Evolutionary conservation across 1,284 basidiomycete genomes (phyloP).

Genomic region (Heliocybe sulcata): DNA sequence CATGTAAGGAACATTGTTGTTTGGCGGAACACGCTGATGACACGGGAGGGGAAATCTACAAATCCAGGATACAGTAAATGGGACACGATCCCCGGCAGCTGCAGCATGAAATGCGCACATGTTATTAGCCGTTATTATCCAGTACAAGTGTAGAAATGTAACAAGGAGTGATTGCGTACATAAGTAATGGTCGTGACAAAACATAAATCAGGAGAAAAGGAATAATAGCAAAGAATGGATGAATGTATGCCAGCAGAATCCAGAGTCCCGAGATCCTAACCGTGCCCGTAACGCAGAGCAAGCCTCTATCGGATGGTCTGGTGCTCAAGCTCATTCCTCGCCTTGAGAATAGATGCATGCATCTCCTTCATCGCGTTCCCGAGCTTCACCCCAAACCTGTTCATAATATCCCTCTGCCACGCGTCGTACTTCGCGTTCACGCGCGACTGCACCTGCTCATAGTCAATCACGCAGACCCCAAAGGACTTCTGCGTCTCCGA

Average conservation of each 20-base stretch:
- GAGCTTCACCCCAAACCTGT: conserved; percentile 87
- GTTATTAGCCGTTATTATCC: conserved; percentile 1
- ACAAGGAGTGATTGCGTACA: background rate
- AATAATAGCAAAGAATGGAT: background rate
- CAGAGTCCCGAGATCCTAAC: conserved; percentile 19
- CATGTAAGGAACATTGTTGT: no score
- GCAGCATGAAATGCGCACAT: conserved; percentile 1
- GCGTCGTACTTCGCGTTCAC: conserved; percentile 98
- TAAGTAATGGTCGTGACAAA: conserved; percentile 1
- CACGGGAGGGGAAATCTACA: no score
- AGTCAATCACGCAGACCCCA: conserved; percentile 92
- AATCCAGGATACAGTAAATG: no score
- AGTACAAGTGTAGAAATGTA: background rate
- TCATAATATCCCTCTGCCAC: conserved; percentile 94
- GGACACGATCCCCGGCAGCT: no score
- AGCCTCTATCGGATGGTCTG: conserved; percentile 72
- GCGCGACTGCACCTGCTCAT: conserved; percentile 94
- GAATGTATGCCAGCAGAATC: background rate
- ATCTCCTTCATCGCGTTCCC: conserved; percentile 95
- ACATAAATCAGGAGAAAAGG: background rate
- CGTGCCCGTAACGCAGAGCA: conserved; percentile 38
- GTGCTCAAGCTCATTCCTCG: conserved; percentile 90
- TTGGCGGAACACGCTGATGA: no score
- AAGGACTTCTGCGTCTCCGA: conserved; percentile 90
- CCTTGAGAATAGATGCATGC: conserved; percentile 88